Evolutionary conservation across 2,329 filamentous ascomycete genomes (phyloP), one percentile per base, ranked within the genome.

Genomic region (Huntiella decipiens): DNA sequence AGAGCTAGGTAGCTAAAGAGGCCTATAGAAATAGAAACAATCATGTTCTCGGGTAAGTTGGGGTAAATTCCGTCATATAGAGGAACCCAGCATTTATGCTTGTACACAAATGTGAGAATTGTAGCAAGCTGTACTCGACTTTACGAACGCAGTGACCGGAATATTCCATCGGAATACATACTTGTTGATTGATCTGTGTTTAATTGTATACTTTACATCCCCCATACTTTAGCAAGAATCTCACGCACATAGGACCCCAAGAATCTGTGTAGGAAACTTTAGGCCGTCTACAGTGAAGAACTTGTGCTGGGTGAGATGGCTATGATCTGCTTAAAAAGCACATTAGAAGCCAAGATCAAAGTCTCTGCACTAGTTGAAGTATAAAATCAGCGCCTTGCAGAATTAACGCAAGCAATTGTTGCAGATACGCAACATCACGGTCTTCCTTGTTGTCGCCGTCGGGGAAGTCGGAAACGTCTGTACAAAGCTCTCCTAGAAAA

Each of bases 321-420:
- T 88, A 58, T 96, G 88, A 53, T 75, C 73, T 58, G 82, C 74
- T 51, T 68, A 71, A 43, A 73, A 62, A 55, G 93, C 84, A 67
- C 91, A 98, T 36, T 65, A 59, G 55, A 87, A 72, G 71, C 91
- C 98, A 34, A 98, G 73, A 57, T 98, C 91, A 59, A 79, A 96
- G 63, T 98, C 91, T 12, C 83, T 79, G 60, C 91, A 98, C 15
- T 70, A 64, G 5, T 66, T 71, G 70, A 91, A 98, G 56, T 87
- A 86, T 44, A 96, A 74, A 56, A 96, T 92, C 51, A 84, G 72
- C 22, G 70, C 65, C 58, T 93, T 86, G 5, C 77, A 71, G 45
- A 86, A 50, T 62, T 61, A 60, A 51, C 62, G 63, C 28, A 77
- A 67, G 53, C 74, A 78, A 55, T 64, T 70, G 61, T 78, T 78